Percentiles rank a stretch among this genome's conserved stretches.
Conservation (phyloP, 768 basidiomycete species). For the Mycena belliarum region DNA sequence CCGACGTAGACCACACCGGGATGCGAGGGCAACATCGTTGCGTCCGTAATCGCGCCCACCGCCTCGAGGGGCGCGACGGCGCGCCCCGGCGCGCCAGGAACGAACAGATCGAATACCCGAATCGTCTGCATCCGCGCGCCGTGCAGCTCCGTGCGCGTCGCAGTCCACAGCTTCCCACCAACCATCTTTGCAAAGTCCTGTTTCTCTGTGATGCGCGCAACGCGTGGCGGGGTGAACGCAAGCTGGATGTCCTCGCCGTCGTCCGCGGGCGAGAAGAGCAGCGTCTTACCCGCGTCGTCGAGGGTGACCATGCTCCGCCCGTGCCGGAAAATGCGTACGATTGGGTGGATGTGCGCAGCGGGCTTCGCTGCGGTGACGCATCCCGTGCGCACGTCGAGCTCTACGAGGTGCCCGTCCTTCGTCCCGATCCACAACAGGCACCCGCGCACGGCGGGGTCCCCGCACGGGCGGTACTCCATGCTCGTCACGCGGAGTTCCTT, state of each 20-base stretch:
- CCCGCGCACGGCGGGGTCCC: constrained; percentile 50
- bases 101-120: constrained; percentile 77
- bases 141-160: constrained; percentile 54
- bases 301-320: constrained; percentile 72
- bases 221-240: constrained; percentile 50
- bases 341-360: constrained; percentile 62
- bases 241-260: constrained; percentile 46
- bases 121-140: constrained; percentile 67
- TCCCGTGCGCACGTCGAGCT: constrained; percentile 73
- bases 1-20: constrained; percentile 77
- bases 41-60: constrained; percentile 82
- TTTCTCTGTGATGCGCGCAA: constrained; percentile 76
- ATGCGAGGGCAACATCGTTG: constrained; percentile 69
- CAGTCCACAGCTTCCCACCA: constrained; percentile 83
- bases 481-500: constrained; percentile 75
- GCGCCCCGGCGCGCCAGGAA: constrained; percentile 54
- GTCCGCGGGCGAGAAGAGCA: constrained; percentile 61
- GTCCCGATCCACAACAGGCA: constrained; percentile 83
- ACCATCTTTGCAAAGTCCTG: constrained; percentile 78
- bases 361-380: constrained; percentile 56
- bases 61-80: constrained; percentile 65
- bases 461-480: constrained; percentile 72
- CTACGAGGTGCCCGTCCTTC: constrained; percentile 85
- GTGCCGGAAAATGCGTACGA: constrained; percentile 76
- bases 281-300: constrained; percentile 83